Base-by-base conservation (phyloP, 257 asterid species). In the Penstemon newberryi region DNA sequence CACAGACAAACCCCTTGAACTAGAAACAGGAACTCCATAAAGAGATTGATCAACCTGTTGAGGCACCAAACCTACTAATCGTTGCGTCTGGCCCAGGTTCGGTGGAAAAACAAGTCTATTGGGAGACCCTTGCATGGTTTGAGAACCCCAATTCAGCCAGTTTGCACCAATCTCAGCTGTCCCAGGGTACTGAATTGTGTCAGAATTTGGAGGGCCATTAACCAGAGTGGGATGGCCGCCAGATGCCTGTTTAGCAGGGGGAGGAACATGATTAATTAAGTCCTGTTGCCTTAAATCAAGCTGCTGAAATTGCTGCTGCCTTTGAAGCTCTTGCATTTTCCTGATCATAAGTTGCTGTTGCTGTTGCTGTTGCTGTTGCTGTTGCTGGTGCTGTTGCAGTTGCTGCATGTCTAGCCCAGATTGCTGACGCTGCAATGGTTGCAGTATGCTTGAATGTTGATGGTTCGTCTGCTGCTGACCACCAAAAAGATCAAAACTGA, bases 401-500 rank as follows among this genome's bases (percentile, higher is more conserved):
- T 84, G 94, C 70, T 89, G 95, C 83, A 88, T 81, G 67, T 92
- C 89, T 18, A 75, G 54, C 63, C 90, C 91, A 64, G 95, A 70
- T 54, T 83, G 94, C 69, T 92, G 98, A 9, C 62, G 88, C 80
- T 85, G 96, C 73, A 90, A 59, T 40, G 86, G 77, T 67, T 86
- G 98, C 76, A 78, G 68, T 85, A 81, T 75, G 77, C 83, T 80
- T 63, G 87, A 64, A 65, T 89, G 96, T 64, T 87, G 96, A 74
- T 75, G 82, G 73, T 53, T 79, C 90, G 86, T 87, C 87, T 84
- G 96, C 69, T 84, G 92, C 70, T 84, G 97, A 80, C 90, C 89
- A 69, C 96, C 95, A 75, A 93, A 93, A 72, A 93, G 89, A 82
- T 90, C 96, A 77, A 89, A 90, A 84, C 94, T 75, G 55, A 78